These are phyloP conservation scores for Planoprotostelium fungivorum DNA, from an alignment of 78 protist genomes.

Conservation along the genomic window DNA sequence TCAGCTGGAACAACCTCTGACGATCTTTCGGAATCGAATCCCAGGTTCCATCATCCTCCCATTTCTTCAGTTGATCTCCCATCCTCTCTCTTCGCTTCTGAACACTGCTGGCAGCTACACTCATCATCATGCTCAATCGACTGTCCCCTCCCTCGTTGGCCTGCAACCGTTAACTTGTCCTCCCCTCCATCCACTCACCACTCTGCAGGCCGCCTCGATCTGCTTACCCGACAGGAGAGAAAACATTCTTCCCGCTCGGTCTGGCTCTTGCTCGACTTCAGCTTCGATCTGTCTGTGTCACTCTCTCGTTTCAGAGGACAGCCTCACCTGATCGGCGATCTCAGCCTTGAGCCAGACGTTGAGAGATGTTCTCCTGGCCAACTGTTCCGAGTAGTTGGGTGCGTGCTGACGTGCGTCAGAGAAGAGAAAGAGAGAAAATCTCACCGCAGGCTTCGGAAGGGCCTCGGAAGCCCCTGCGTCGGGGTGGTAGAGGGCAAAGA, in stretches of 20 bases:
- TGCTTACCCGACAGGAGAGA: constrained; percentile 19
- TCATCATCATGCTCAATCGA: constrained; percentile 44
- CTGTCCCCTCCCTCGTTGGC: constrained; percentile 24
- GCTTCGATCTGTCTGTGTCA: too few species aligned
- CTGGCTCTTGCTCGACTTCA: constrained; percentile 6
- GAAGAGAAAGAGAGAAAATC: constrained; percentile 2
- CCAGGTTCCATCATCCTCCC: constrained; percentile 15
- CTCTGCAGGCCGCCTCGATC: constrained; percentile 7
- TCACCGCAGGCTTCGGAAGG: too few species aligned
- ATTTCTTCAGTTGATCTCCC: constrained; percentile 2
- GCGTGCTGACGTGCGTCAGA: not conserved
- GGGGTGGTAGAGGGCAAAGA: not conserved
- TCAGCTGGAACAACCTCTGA: constrained; percentile 16
- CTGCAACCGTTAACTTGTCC: not conserved
- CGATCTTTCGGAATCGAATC: constrained; percentile 14
- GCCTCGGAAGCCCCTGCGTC: not conserved
- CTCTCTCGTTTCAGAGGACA: too few species aligned
- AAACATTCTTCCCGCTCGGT: constrained; percentile 21
- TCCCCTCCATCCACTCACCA: not conserved
- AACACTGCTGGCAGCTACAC: constrained; percentile 30
- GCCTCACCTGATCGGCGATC: constrained; percentile 9
- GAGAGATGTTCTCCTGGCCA: constrained; percentile 26
- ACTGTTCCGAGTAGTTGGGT: not conserved
- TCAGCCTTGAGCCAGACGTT: constrained; percentile 50
- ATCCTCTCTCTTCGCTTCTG: not conserved